Evolutionary conservation across 768 basidiomycete genomes (phyloP), one percentile per base, ranked within the genome.

Genomic region (Udeniomyces megalosporus): DNA sequence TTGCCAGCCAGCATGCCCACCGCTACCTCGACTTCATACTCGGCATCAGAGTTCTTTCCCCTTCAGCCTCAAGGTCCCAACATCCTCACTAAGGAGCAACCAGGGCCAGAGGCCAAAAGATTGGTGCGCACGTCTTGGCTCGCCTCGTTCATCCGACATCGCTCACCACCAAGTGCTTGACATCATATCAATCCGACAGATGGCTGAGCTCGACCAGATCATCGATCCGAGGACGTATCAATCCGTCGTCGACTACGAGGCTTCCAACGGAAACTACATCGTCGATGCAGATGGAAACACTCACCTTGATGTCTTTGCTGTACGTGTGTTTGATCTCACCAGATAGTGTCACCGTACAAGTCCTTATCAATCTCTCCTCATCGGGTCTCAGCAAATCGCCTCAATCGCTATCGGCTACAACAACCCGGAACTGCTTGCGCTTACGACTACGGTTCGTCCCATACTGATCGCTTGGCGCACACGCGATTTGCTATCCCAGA

Each of bases 211-310:
- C 14, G 38, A 24, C 42, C 4, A 35, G 24, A 57, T 57, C 55
- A 57, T 57, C 44, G 68, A 68, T 34, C 42, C 59, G 20, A 56
- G 68, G 2, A 65, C 68, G 15, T 61, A 68, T 48, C 54, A 47
- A 20, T 32, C 66, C 17, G 55, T 67, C 0, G 63, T 52, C 15
- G 63, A 65, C 29, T 65, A 65, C 53, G 49, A 65, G 4, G 45
- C 29, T 31, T 65, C 63, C 1, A 17, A 47, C 28, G 69, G 73
- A 14, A 77, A 77, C 69, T 77, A 72, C 67, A 49, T 77, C 4
- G 70, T 71, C 22, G 76, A 77, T 59, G 76, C 70, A 2, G 76
- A 77, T 61, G 75, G 74, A 11, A 77, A 77, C 67, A 65, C 66
- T 44, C 57, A 74, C 12, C 71, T 77, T 29, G 76, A 77, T 52